Conservation (phyloP, 2,329 filamentous ascomycete species). For the Fusarium drepaniforme region DNA sequence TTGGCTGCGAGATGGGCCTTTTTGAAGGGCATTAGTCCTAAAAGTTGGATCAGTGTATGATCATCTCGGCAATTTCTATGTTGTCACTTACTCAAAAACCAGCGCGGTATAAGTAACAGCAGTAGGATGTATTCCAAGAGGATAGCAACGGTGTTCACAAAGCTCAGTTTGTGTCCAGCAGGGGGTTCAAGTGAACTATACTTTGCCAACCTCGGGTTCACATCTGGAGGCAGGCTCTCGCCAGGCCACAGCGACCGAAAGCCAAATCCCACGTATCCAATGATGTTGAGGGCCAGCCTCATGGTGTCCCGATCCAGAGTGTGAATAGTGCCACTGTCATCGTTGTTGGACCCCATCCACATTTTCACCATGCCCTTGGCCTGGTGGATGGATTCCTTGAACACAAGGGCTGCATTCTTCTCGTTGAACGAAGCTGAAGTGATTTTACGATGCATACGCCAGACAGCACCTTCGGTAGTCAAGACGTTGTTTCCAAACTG, state of each 20-base stretch:
- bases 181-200: conserved; percentile 60
- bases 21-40: conserved; percentile 63
- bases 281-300: conserved; percentile 68
- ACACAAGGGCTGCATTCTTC: conserved; percentile 77
- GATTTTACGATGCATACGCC: conserved; percentile 80
- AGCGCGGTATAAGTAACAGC: conserved; percentile 70
- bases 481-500: conserved; percentile 79
- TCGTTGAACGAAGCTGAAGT: conserved; percentile 82
- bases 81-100: conserved; percentile 61
- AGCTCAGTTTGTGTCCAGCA: conserved; percentile 72
- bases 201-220: conserved; percentile 60
- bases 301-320: conserved; percentile 75
- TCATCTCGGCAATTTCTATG: background rate
- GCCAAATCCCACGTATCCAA: conserved; percentile 79
- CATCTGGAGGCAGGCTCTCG: conserved; percentile 60
- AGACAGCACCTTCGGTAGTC: conserved; percentile 75
- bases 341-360: conserved; percentile 60
- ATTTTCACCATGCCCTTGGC: conserved; percentile 69
- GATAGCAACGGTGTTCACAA: conserved; percentile 71
- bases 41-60: conserved; percentile 11
- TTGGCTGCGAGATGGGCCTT: conserved; percentile 63
- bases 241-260: conserved; percentile 72
- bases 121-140: conserved; percentile 74
- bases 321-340: conserved; percentile 58
- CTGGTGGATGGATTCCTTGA: conserved; percentile 72